Percentiles rank a stretch among this genome's conserved stretches.
Conservation (phyloP, 805 yeast genomes). For the Brettanomyces sp. region DNA sequence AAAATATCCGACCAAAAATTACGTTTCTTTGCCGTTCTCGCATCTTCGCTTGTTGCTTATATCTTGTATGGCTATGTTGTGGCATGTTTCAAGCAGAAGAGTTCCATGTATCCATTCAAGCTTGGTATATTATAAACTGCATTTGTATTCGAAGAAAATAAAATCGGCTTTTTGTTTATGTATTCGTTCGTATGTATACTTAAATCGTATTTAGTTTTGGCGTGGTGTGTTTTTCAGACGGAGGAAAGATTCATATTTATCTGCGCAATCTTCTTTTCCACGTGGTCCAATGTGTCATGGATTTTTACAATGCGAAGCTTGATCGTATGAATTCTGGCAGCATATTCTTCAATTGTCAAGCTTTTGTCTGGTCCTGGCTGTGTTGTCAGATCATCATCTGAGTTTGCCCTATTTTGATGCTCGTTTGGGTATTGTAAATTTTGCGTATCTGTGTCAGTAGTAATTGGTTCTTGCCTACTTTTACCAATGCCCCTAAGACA, state of each 20-base stretch:
- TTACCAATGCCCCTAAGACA: constrained; percentile 7
- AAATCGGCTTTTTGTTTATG: neutral
- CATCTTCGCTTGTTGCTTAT: constrained; percentile 37
- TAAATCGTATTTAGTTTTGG: neutral
- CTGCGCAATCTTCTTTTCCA: constrained; percentile 28
- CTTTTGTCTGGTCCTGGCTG: neutral
- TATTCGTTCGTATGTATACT: neutral
- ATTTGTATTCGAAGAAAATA: neutral
- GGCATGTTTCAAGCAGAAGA: constrained; percentile 60
- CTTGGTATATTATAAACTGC: constrained; percentile 20
- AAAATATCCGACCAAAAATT: constrained; percentile 33
- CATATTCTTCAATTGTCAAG: constrained; percentile 7
- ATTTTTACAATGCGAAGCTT: constrained; percentile 17
- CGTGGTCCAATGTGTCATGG: constrained; percentile 23
- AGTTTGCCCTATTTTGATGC: too few species aligned
- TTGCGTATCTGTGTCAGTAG: too few species aligned
- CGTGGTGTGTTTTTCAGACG: neutral
- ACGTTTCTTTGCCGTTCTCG: constrained; percentile 39
- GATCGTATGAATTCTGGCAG: constrained; percentile 16
- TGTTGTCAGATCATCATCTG: too few species aligned
- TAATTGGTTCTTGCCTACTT: too few species aligned
- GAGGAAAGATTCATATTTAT: constrained; percentile 1
- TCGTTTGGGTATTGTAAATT: too few species aligned
- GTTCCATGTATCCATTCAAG: constrained; percentile 66
- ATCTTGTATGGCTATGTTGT: constrained; percentile 56